Evolutionary conservation across 2,329 filamentous ascomycete species (phyloP), one percentile per base, ranked within the genome.

Genomic region (Apiospora koreana): DNA sequence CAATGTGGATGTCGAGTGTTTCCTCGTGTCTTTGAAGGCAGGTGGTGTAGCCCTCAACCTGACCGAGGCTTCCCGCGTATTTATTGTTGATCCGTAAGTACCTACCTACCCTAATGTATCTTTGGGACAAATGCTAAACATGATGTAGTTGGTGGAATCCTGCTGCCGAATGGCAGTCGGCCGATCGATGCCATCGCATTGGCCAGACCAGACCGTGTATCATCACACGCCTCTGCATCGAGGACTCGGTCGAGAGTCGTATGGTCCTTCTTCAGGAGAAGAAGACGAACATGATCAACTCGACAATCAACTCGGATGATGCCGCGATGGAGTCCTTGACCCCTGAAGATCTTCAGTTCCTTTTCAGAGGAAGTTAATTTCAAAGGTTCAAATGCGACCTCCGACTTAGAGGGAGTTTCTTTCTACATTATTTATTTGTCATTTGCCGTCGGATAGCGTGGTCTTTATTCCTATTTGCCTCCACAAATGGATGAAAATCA

Each of bases 131-230:
- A n/a, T 43, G 9, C 38, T 65, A 31, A 65, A 21, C 25, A 5
- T 1, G 43, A 25, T 46, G 45, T 74, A 94, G 93, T 75, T 98
- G 96, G 96, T 99, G 96, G 96, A 98, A 98, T 76, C 96, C 96
- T n/a, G 95, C 95, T n/a, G 95, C 95, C 0, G 96, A 99, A 83
- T 99, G 96, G 96, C 96, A 99, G 82, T 96, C 93, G 72, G 96
- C 96, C 2, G 96, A 99, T 80, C 89, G 93, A 74, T 94, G 93
- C 78, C 96, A 98, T 82, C 94, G 96, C 69, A 99, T 98, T 75
- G 96, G 96, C 42, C 96, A 99, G 84, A 93, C 91, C 65, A 92
- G 96, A 9, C 95, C 95, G 38, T 98, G 96, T 79, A 94, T 94
- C 45, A 97, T 99, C 76, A 98, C 95, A 1, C 91, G 96, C 38